phyloP scores from a whole-genome alignment of 306 rosid genomes.

The Rosa multiflora region DNA sequence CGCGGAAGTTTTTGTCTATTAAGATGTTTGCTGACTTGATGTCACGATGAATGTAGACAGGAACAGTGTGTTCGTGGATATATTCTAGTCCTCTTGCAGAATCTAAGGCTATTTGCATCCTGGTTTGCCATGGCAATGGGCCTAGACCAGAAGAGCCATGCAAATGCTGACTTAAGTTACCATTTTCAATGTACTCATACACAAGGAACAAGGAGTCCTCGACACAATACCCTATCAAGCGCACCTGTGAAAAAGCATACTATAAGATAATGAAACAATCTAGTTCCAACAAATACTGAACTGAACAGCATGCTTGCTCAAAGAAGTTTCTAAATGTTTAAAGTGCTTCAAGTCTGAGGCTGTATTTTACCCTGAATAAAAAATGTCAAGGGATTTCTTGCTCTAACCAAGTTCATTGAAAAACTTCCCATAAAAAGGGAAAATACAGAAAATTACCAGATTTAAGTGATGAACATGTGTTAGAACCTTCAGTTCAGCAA shows the following conservation, averaged over 20 bases:
- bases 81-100: slow-evolving; percentile 78
- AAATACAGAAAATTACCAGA: slow-evolving; percentile 48
- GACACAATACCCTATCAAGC: slow-evolving; percentile 72
- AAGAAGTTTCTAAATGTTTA: not conserved
- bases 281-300: not conserved
- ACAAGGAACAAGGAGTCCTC: slow-evolving; percentile 72
- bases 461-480: slow-evolving; percentile 83
- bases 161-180: slow-evolving; percentile 66
- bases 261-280: not conserved
- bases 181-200: slow-evolving; percentile 71
- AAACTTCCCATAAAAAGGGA: not conserved
- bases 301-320: not conserved
- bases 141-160: slow-evolving; percentile 53
- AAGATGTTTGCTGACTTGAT: slow-evolving; percentile 74
- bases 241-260: slow-evolving; percentile 41
- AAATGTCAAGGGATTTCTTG: not conserved
- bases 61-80: slow-evolving; percentile 84
- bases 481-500: slow-evolving; percentile 65
- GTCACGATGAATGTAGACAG: slow-evolving; percentile 75
- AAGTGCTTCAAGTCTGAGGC: not conserved
- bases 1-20: slow-evolving; percentile 66
- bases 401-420: not conserved
- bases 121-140: slow-evolving; percentile 62
- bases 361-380: not conserved
- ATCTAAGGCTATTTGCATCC: slow-evolving; percentile 79